Evolutionary conservation across 2,329 filamentous ascomycete species (phyloP).

Genomic region (Diaporthe sp.): DNA sequence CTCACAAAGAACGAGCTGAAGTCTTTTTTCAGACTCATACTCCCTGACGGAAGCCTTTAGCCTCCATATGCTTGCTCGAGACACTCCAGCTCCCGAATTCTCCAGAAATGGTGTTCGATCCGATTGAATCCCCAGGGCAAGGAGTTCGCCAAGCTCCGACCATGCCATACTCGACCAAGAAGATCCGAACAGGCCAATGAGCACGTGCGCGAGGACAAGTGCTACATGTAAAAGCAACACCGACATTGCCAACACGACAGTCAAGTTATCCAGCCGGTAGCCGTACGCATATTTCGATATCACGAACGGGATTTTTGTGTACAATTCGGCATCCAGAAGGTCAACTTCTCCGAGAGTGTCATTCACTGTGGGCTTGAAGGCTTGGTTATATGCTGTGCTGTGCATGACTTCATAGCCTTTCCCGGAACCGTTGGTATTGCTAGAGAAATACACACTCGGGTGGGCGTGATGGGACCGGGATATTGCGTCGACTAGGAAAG

Average conservation of each 20-base stretch:
- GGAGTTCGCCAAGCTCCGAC: not conserved
- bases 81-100: not conserved
- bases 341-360: not conserved
- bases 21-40: not conserved
- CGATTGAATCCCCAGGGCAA: not conserved
- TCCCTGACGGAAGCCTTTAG: not conserved
- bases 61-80: not conserved
- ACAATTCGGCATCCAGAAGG: not conserved
- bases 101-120: not conserved
- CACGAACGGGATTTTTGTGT: not conserved
- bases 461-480: not conserved
- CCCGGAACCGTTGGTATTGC: not conserved
- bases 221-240: not conserved
- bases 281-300: not conserved
- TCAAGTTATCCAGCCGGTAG: not conserved
- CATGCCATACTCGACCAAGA: not conserved
- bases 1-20: not conserved
- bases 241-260: not conserved
- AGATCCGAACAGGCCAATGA: not conserved
- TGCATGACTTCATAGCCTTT: not conserved
- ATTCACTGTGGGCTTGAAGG: rapidly evolving
- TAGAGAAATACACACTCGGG: not conserved
- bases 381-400: not conserved
- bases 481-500: not conserved
- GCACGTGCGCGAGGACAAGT: not conserved